Base-by-base conservation (phyloP, 345 rosid species). In the Eucalyptus coolabah region DNA sequence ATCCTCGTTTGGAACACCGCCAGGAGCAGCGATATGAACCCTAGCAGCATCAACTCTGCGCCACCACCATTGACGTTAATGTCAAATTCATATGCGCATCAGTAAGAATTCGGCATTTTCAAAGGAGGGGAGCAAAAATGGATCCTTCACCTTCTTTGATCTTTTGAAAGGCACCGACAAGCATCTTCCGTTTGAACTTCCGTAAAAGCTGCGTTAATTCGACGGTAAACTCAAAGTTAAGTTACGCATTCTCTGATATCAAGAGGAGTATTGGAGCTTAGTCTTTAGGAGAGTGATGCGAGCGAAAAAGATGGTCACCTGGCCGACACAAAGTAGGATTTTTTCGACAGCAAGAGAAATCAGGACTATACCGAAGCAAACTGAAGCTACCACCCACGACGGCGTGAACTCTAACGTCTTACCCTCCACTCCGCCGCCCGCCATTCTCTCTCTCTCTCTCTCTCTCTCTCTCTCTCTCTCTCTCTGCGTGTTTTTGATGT, bases 1-100 rank as follows among this genome's bases (percentile, higher is more conserved):
- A 97, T 96, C 32, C 88, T 86, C 5, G 77, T 89, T 88, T 95
- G 96, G 89, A 93, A 89, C 47, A 97, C 97, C 42, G 99, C 91
- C 86, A 96, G 89, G 28, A 97, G 89, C 92, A 96, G 92, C 9
- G 99, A 96, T 87, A 97, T 96, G 90, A 97, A 97, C 85, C 99
- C 99, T 91, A 97, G 87, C 40, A 97, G 90, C 99, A 96, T 97
- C 94, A 96, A 92, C 92, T 96, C 99, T 96, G 98, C 93, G n/a
- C 56, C 19, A 72, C 42, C 59, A 69, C 26, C 15, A 24, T n/a
- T 16, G 6, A 5, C 47, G 4, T 6, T 9, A 19, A 44, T 34
- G 37, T 26, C 49, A 44, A 42, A 24, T 87, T 54, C 49, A 69
- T 16, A 69, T 17, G 19, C 12, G 42, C 42, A 69, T 34, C 81